These are phyloP conservation scores for Beverwykella pulmonaria DNA, from an alignment of 495 filamentous ascomycete genomes.

Conservation along the genomic window DNA sequence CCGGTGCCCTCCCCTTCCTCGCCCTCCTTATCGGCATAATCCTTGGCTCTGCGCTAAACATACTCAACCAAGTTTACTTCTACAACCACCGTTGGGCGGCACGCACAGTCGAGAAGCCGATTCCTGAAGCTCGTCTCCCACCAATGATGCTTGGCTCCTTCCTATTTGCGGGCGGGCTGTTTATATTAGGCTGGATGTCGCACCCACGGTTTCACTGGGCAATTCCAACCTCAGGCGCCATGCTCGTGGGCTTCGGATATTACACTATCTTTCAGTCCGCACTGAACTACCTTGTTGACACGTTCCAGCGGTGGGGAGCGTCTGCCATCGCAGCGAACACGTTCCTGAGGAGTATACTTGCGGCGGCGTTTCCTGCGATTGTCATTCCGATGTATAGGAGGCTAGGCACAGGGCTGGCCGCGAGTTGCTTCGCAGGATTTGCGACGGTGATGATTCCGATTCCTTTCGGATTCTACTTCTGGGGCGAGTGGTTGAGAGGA, in stretches of 20 bases:
- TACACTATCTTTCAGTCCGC: slow-evolving; percentile 15
- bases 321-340: slow-evolving; percentile 31
- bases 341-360: slow-evolving; percentile 31
- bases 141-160: slow-evolving; percentile 36
- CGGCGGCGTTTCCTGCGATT: slow-evolving; percentile 27
- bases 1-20: slow-evolving; percentile 62
- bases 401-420: slow-evolving; percentile 38
- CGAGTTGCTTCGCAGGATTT: slow-evolving; percentile 53
- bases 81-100: slow-evolving; percentile 36
- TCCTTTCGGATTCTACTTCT: slow-evolving; percentile 58
- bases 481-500: slow-evolving; percentile 54
- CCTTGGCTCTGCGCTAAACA: slow-evolving; percentile 53
- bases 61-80: slow-evolving; percentile 51
- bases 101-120: slow-evolving; percentile 14
- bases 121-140: slow-evolving; percentile 40
- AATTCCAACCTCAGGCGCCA: slow-evolving; percentile 8
- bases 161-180: slow-evolving; percentile 38
- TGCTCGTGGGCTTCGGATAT: slow-evolving; percentile 11
- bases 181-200: slow-evolving; percentile 42
- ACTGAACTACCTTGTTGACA: slow-evolving; percentile 35
- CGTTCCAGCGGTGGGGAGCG: slow-evolving; percentile 16
- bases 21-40: slow-evolving; percentile 60
- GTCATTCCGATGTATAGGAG: slow-evolving; percentile 58
- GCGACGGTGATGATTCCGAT: slow-evolving; percentile 60
- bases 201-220: slow-evolving; percentile 36